These are phyloP conservation scores for Trichoderma sp. DNA, from an alignment of 2,329 filamentous ascomycete species.

Conservation along the genomic window DNA sequence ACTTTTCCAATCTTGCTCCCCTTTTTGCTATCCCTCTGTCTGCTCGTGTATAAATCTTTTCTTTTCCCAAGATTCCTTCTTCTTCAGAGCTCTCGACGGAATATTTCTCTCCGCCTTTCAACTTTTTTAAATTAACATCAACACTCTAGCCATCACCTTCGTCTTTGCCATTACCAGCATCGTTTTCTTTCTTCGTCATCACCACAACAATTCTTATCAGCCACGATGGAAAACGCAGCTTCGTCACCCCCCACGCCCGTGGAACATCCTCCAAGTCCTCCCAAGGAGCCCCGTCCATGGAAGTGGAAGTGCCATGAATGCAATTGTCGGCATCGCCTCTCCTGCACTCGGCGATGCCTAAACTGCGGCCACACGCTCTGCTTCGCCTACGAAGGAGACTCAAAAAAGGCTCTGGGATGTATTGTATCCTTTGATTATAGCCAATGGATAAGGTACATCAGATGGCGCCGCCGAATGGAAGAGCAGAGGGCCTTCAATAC, in stretches of 20 bases:
- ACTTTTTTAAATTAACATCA: neutral
- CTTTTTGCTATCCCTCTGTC: neutral
- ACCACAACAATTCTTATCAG: neutral
- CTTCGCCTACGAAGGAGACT: neutral
- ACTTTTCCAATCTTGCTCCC: neutral
- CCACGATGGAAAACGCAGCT: neutral
- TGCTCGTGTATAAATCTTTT: neutral
- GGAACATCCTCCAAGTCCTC: neutral
- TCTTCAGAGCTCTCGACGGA: neutral
- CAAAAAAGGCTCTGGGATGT: neutral
- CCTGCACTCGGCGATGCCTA: neutral
- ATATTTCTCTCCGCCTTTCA: neutral
- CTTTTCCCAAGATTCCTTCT: neutral
- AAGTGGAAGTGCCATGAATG: conserved; percentile 4
- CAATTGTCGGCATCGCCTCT: neutral
- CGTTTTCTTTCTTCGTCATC: neutral
- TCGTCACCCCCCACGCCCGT: neutral
- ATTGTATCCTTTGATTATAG: neutral
- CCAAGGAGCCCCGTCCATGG: neutral
- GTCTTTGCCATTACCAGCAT: neutral
- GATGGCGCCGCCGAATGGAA: conserved; percentile 30
- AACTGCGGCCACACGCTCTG: neutral
- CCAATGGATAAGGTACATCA: conserved; percentile 31
- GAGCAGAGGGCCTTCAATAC: neutral
- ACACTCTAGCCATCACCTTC: neutral